Percentiles rank a stretch among this genome's conserved stretches.
Conservation (phyloP, 1,284 basidiomycete species). For the Pseudozyma pruni region DNA sequence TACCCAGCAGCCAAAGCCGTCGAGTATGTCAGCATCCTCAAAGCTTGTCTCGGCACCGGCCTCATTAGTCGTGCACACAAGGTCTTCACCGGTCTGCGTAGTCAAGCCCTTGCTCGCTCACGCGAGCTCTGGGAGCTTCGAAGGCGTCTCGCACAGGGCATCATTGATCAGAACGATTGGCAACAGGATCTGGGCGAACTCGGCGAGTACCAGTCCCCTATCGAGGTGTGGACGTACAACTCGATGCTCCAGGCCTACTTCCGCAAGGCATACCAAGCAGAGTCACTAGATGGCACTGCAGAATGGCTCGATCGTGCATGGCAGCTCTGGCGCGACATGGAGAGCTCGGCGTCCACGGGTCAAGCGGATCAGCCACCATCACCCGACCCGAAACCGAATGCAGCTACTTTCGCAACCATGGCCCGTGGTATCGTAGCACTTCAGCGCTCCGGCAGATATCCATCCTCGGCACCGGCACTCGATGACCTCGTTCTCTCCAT, state of each 20-base stretch:
- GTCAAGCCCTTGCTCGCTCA: slow-evolving; percentile 39
- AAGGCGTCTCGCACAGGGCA: slow-evolving; percentile 31
- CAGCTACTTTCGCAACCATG: slow-evolving; percentile 56
- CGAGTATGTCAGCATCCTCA: slow-evolving; percentile 59
- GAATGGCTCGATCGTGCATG: slow-evolving; percentile 56
- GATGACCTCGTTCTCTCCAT: slow-evolving; percentile 48
- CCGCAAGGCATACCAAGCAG: slow-evolving; percentile 51
- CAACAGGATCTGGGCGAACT: slow-evolving; percentile 35
- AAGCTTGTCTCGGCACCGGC: slow-evolving; percentile 62
- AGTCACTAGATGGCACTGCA: slow-evolving; percentile 34
- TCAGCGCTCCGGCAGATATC: slow-evolving; percentile 39
- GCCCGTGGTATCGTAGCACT: slow-evolving; percentile 57
- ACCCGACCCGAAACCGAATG: slow-evolving; percentile 53
- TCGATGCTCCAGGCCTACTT: slow-evolving; percentile 62
- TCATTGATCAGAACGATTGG: slow-evolving; percentile 37
- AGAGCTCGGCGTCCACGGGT: slow-evolving; percentile 6
- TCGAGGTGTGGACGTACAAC: slow-evolving; percentile 60
- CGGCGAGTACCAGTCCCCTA: slow-evolving; percentile 27
- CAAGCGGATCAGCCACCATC: slow-evolving; percentile 29
- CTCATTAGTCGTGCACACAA: slow-evolving; percentile 61
- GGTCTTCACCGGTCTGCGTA: slow-evolving; percentile 57
- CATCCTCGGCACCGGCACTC: slow-evolving; percentile 35
- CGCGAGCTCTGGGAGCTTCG: slow-evolving; percentile 45
- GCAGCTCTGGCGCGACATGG: slow-evolving; percentile 58
- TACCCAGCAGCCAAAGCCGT: slow-evolving; percentile 53